These are phyloP conservation scores for Trichoderma erinaceum DNA, from an alignment of 495 filamentous ascomycete species.

Conservation along the genomic window DNA sequence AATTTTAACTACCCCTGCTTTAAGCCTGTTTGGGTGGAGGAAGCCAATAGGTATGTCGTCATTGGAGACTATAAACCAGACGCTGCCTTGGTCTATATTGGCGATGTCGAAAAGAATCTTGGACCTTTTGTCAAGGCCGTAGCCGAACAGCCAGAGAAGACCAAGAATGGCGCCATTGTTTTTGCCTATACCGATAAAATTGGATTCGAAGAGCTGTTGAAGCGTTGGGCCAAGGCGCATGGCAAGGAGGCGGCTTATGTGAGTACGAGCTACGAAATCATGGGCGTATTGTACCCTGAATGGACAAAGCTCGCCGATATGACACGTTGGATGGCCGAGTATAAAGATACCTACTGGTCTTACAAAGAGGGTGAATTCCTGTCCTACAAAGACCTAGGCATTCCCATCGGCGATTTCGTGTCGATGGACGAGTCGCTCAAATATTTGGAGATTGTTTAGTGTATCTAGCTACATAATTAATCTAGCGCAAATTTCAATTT, in stretches of 20 bases:
- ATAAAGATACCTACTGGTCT: background rate
- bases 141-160: conserved; percentile 31
- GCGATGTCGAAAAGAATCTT: conserved; percentile 34
- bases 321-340: background rate
- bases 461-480: no score
- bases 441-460: no score
- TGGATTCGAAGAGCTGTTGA: conserved; percentile 31
- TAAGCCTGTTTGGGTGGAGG: conserved; percentile 26
- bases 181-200: conserved; percentile 24
- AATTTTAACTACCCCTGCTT: conserved; percentile 31
- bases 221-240: conserved; percentile 31
- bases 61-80: conserved; percentile 26
- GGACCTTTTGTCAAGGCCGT: conserved; percentile 34
- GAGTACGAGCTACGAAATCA: background rate
- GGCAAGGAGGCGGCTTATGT: conserved; percentile 26
- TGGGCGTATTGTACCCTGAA: background rate
- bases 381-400: no score
- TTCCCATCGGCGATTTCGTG: no score
- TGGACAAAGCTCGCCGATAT: background rate
- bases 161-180: conserved; percentile 26
- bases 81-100: conserved; percentile 33
- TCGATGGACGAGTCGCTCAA: no score
- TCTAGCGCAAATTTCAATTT: no score
- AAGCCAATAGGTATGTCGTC: conserved; percentile 30
- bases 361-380: no score